Evolutionary conservation across 2,329 filamentous ascomycete genomes (phyloP).

Genomic region (Fusarium nygamai): DNA sequence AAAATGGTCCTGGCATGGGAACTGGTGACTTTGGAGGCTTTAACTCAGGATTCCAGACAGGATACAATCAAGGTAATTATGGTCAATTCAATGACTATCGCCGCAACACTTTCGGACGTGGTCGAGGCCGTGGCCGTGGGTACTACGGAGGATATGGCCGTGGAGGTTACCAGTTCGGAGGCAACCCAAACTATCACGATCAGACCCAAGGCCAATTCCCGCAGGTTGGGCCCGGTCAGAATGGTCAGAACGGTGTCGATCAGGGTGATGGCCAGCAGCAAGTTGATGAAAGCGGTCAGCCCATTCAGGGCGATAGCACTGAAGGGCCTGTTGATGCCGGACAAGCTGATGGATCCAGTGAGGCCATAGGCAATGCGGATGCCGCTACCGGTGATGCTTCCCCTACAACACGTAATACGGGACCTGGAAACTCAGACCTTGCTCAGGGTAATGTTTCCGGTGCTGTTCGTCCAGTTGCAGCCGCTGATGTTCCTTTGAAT

Average conservation of each 20-base stretch:
- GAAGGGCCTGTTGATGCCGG: slow-evolving; percentile 32
- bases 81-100: slow-evolving; percentile 84
- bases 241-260: slow-evolving; percentile 35
- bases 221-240: slow-evolving; percentile 42
- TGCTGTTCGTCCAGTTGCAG: slow-evolving; percentile 47
- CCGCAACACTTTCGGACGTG: slow-evolving; percentile 72
- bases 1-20: slow-evolving; percentile 84
- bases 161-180: slow-evolving; percentile 62
- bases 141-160: slow-evolving; percentile 66
- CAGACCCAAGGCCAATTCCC: slow-evolving; percentile 47
- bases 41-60: slow-evolving; percentile 81
- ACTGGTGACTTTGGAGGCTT: slow-evolving; percentile 82
- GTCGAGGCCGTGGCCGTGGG: slow-evolving; percentile 73
- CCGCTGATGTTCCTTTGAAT: slow-evolving; percentile 64
- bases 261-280: slow-evolving; percentile 41
- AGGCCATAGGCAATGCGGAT: slow-evolving; percentile 46
- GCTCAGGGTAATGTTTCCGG: slow-evolving; percentile 37
- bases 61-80: slow-evolving; percentile 86
- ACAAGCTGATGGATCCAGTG: slow-evolving; percentile 40
- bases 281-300: slow-evolving; percentile 54
- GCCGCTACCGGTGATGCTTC: slow-evolving; percentile 27
- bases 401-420: slow-evolving; percentile 35
- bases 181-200: slow-evolving; percentile 51
- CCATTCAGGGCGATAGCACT: slow-evolving; percentile 40
- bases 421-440: slow-evolving; percentile 13